Evolutionary conservation across 2,329 filamentous ascomycete species (phyloP), one percentile per base, ranked within the genome.

Genomic region (Colletotrichum neosansevieriae): DNA sequence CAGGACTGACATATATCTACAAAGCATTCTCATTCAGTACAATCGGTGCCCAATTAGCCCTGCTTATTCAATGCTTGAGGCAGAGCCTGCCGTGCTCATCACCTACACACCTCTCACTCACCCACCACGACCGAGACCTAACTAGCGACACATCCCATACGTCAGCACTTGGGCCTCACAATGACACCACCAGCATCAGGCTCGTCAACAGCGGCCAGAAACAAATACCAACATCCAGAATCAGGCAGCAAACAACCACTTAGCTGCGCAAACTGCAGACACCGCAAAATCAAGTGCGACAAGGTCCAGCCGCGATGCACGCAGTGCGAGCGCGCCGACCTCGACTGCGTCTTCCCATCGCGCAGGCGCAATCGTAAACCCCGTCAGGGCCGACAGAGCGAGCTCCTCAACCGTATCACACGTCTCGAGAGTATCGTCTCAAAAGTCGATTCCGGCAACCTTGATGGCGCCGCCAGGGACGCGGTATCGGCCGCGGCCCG

Each of bases 221-320:
- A 9, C 32, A n/a, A 53, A 50, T 45, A 24, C 17, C 67, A 67
- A 24, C 59, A 60, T 12, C 17, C 54, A 2, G 57, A 66, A 17
- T 17, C 17, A 13, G 24, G 19, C 50, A 34, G 64, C 19, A 67
- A 70, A 17, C 80, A 81, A 67, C 78, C 79, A n/a, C 75, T 85
- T 53, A 83, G 81, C 42, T 92, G 90, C 74, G 81, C 88, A 5
- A 82, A 83, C n/a, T 92, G 89, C 72, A 87, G 90, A 67, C 85
- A 87, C 70, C 84, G 88, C 70, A 91, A 90, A 74, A 80, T 90
- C 50, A 89, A 86, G 71, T 91, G 88, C 76, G 83, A 88, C 73
- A 84, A 86, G 70, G 78, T 80, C 40, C 80, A 84, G 68, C 88
- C 88, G 5, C 51, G 69, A 29, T 91, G 89, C 74, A 75, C 78